Conservation (phyloP, 805 yeast genomes). For the Yamadazyma endophytica region DNA sequence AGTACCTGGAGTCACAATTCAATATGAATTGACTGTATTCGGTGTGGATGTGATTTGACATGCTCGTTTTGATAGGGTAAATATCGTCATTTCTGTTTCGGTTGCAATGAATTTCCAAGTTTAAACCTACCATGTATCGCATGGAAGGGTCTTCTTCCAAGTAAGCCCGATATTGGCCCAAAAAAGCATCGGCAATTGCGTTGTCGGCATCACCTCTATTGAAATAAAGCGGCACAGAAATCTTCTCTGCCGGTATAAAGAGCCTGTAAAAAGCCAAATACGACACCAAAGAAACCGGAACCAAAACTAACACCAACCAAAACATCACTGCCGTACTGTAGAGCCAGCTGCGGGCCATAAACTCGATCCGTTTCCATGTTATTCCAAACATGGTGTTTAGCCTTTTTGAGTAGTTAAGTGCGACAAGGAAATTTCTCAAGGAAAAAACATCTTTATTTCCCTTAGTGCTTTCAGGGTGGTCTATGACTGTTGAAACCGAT, state of each 20-base stretch:
- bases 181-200: neutral
- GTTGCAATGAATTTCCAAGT: conserved; percentile 23
- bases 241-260: conserved; percentile 24
- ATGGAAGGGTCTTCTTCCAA: conserved; percentile 9
- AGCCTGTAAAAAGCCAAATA: conserved; percentile 31
- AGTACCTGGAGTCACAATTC: conserved; percentile 27
- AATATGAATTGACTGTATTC: conserved; percentile 13
- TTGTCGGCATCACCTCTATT: conserved; percentile 1
- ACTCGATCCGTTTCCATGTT: too few species aligned
- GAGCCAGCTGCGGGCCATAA: conserved; percentile 17
- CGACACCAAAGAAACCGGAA: conserved; percentile 33
- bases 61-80: conserved; percentile 4
- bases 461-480: neutral
- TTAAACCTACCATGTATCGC: conserved; percentile 16
- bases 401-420: neutral
- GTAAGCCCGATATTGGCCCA: neutral
- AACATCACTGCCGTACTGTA: conserved; percentile 16
- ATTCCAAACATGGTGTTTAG: neutral
- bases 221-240: conserved; percentile 15
- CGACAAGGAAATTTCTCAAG: neutral
- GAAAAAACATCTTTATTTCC: too few species aligned
- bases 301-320: conserved; percentile 22
- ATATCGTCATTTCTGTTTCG: conserved; percentile 15
- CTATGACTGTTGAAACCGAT: conserved; percentile 1
- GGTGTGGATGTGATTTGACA: conserved; percentile 1